phyloP scores from a whole-genome alignment of 192 early-diverging fungal genomes.

The Funneliformis mosseae region DNA sequence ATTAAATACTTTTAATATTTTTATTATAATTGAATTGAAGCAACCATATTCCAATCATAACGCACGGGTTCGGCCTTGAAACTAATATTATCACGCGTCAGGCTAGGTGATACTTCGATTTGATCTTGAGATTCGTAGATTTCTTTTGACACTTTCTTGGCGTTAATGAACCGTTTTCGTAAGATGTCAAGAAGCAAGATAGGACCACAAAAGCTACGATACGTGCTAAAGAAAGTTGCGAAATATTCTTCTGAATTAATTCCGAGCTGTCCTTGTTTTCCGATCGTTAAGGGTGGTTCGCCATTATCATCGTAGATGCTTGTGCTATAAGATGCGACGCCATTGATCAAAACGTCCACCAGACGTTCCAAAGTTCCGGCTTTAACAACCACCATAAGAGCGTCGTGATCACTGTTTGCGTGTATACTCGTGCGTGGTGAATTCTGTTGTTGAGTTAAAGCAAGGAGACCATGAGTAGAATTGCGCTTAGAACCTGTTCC shows the following conservation, averaged over 20 bases:
- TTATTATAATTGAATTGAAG: constrained; percentile 44
- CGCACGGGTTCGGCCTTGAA: constrained; percentile 2
- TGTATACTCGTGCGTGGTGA: neutral
- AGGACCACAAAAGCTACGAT: constrained; percentile 60
- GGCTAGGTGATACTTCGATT: neutral
- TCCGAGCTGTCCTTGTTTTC: constrained; percentile 34
- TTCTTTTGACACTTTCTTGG: constrained; percentile 29
- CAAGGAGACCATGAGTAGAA: constrained; percentile 36
- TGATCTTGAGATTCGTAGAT: neutral
- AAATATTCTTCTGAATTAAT: constrained; percentile 50
- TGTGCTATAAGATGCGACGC: constrained; percentile 47
- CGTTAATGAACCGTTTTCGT: constrained; percentile 42
- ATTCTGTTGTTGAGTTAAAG: constrained; percentile 41
- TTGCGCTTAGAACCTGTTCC: constrained; percentile 43
- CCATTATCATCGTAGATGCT: constrained; percentile 53
- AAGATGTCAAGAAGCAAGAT: constrained; percentile 46
- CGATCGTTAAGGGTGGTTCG: constrained; percentile 33
- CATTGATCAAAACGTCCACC: constrained; percentile 62
- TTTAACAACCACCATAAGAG: constrained; percentile 60
- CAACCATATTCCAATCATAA: constrained; percentile 42
- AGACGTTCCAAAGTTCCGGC: constrained; percentile 61
- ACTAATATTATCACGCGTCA: neutral
- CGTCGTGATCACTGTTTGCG: constrained; percentile 23
- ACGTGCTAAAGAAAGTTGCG: constrained; percentile 64
- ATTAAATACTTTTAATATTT: constrained; percentile 56